Percentiles rank a stretch among this genome's conserved stretches.
These are phyloP conservation scores for Chenopodium album DNA, from an alignment of 148 eudicot species.

Conservation along the genomic window DNA sequence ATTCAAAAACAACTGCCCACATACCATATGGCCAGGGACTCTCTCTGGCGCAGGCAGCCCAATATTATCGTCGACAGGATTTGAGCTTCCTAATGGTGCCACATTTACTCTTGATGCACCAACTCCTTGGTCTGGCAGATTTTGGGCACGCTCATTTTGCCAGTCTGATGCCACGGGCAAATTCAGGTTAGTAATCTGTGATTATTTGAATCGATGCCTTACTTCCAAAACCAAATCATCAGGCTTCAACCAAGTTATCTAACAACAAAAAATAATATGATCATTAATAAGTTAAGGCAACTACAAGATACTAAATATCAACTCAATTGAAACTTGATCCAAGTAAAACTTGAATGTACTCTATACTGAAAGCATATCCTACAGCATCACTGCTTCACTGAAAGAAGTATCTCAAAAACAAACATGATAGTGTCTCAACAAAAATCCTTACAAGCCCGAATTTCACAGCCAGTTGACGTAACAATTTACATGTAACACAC, in stretches of 20 bases:
- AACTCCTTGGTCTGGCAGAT: conserved; percentile 53
- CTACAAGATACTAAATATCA: neutral
- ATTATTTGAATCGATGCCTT: neutral
- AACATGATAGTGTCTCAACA: neutral
- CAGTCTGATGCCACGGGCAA: conserved; percentile 12
- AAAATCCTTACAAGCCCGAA: neutral
- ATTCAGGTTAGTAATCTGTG: conserved; percentile 28
- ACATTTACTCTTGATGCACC: conserved; percentile 31
- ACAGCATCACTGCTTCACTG: neutral
- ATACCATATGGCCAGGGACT: conserved; percentile 55
- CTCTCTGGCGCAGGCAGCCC: conserved; percentile 38
- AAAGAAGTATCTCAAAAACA: too few relatives aligned
- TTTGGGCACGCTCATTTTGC: conserved; percentile 54
- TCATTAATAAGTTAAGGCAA: neutral
- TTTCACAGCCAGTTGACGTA: neutral
- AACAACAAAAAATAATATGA: too few relatives aligned
- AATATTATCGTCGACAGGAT: conserved; percentile 35
- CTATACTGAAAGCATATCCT: too few relatives aligned
- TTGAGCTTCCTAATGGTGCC: conserved; percentile 30
- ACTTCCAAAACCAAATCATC: neutral
- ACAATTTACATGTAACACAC: neutral
- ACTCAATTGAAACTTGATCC: neutral
- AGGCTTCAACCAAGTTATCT: neutral
- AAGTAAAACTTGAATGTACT: too few relatives aligned
- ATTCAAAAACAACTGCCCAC: conserved; percentile 44